Conservation (phyloP, 768 basidiomycete genomes). For the Agrocybe praecox region DNA sequence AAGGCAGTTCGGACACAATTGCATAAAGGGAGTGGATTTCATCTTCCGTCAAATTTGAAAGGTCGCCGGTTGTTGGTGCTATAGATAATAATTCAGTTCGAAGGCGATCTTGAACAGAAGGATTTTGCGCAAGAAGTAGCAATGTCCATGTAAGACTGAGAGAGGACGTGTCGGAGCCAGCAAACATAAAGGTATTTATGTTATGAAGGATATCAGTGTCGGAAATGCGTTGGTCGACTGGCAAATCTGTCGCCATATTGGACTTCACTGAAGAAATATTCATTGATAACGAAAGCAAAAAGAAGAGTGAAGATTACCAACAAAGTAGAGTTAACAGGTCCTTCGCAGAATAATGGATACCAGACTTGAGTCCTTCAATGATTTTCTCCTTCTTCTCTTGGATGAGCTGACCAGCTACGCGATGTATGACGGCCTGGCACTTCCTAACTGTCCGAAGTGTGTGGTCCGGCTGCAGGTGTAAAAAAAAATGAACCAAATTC, state of each 20-base stretch:
- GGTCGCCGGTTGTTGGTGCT: slow-evolving; percentile 36
- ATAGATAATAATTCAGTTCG: slow-evolving; percentile 64
- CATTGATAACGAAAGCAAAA: background rate
- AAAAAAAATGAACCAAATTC: background rate
- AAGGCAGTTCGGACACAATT: slow-evolving; percentile 61
- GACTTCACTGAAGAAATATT: slow-evolving; percentile 67
- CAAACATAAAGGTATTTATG: slow-evolving; percentile 90
- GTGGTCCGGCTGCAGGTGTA: slow-evolving; percentile 51
- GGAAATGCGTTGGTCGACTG: slow-evolving; percentile 72
- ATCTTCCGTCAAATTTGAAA: slow-evolving; percentile 56
- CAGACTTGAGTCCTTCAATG: slow-evolving; percentile 55
- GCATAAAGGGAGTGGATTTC: slow-evolving; percentile 64
- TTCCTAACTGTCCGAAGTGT: slow-evolving; percentile 49
- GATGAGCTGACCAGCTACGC: slow-evolving; percentile 75
- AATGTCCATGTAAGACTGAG: slow-evolving; percentile 85
- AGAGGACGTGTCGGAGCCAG: slow-evolving; percentile 87
- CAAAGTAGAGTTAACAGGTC: slow-evolving; percentile 80
- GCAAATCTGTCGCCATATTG: slow-evolving; percentile 72
- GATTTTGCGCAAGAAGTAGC: slow-evolving; percentile 70
- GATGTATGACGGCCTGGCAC: slow-evolving; percentile 63
- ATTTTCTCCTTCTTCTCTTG: slow-evolving; percentile 80
- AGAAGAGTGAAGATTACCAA: slow-evolving; percentile 37
- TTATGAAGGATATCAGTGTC: slow-evolving; percentile 87
- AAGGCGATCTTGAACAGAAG: slow-evolving; percentile 67
- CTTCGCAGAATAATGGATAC: slow-evolving; percentile 56